These are phyloP conservation scores for Arachis monticola DNA, from an alignment of 331 rosid genomes.

Conservation along the genomic window DNA sequence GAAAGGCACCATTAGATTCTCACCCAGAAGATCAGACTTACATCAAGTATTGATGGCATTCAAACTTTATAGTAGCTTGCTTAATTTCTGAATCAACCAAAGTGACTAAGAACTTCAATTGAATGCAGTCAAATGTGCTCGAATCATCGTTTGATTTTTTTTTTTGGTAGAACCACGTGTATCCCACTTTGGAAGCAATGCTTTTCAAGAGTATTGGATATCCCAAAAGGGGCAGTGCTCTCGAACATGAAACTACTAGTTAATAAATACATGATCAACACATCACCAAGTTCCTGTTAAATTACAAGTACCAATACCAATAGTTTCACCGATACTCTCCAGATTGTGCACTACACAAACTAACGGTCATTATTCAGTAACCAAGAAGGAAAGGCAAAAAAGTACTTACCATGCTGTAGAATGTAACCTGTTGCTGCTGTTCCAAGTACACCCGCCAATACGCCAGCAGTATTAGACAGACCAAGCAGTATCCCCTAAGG, in stretches of 20 bases:
- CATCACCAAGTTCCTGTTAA: not conserved
- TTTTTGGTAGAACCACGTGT: too few relatives aligned
- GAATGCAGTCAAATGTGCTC: too few relatives aligned
- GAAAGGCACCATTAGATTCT: slow-evolving; percentile 14
- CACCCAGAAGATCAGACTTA: slow-evolving; percentile 11
- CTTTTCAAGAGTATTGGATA: too few relatives aligned
- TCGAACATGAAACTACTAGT: too few relatives aligned
- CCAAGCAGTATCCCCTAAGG: slow-evolving; percentile 91
- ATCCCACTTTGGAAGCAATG: too few relatives aligned
- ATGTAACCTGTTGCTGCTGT: slow-evolving; percentile 98
- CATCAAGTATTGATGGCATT: slow-evolving; percentile 13
- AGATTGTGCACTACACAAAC: slow-evolving; percentile 1
- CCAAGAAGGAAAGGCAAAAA: slow-evolving; percentile 25
- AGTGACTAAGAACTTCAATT: too few relatives aligned
- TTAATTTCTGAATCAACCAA: too few relatives aligned
- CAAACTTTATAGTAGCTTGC: too few relatives aligned
- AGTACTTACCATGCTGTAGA: slow-evolving; percentile 83
- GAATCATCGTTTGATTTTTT: too few relatives aligned
- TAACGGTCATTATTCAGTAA: slow-evolving; percentile 17
- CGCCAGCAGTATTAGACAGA: slow-evolving; percentile 95
- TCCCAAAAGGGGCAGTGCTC: too few relatives aligned
- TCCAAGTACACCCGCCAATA: slow-evolving; percentile 98
- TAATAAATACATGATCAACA: not conserved
- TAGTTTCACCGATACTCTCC: not conserved
- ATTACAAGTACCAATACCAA: slow-evolving; percentile 21